Evolutionary conservation across 805 yeast species (phyloP), one percentile per base, ranked within the genome.

Genomic region (Starmerella ratchasimensis): DNA sequence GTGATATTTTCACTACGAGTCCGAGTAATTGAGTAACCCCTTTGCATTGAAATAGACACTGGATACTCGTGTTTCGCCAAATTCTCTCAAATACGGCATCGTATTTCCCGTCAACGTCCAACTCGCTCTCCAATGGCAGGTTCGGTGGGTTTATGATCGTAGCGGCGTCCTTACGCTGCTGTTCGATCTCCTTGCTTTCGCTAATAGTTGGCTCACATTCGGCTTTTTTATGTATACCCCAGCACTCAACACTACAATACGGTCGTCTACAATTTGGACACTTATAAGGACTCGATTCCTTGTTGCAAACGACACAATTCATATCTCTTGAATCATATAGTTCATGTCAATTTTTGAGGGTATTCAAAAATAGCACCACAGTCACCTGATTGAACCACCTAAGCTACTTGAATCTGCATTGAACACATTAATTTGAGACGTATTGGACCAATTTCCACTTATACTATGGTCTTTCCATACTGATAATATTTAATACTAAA

Each of bases 171-270:
- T n/a, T n/a, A n/a, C 20, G 14, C 24, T 32, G 26, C 29, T 3
- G 28, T 3, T 29, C 8, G 27, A 41, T 25, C 20, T 22, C 30
- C 21, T 51, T 46, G 32, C 25, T 34, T 19, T 24, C 28, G 22
- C 38, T 41, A 6, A 16, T 13, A 13, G 9, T 44, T 40, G 32
- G 52, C 45, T 37, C 59, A 65, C 24, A 34, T 42, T 45, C 68
- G n/a, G n/a, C n/a, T 72, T 34, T 42, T 32, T 51, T 53, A 39
- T 60, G 62, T 52, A 48, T 31, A 32, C 75, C 79, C 56, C 62
- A 80, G 48, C 93, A 80, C 2, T 39, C 49, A 5, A 80, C 48
- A 1, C 80, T 71, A 53, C 93, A 80, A 53, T 51, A 49, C 4
- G 33, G 46, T 1, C 50, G 39, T 2, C 31, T 5, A 43, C 81